phyloP scores from a whole-genome alignment of 2,329 filamentous ascomycete species.

The Hypoxylon sp. region DNA sequence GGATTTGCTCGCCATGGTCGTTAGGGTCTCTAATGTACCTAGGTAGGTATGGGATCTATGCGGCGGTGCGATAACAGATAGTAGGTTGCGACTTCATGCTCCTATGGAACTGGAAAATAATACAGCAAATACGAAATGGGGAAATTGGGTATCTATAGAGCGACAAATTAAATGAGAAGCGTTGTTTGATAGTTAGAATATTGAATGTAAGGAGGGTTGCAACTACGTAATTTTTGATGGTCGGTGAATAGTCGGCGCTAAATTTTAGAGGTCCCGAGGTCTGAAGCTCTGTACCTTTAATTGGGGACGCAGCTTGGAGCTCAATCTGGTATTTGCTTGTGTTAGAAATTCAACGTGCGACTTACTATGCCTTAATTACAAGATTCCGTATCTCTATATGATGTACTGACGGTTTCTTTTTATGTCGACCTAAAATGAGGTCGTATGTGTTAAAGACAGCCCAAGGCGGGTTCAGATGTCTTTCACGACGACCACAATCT shows the following conservation, averaged over 20 bases:
- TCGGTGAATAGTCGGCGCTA: constrained; percentile 48
- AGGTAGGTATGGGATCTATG: constrained; percentile 17
- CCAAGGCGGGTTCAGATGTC: constrained; percentile 47
- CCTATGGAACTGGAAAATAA: not conserved
- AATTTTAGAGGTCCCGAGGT: constrained; percentile 36
- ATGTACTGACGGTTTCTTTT: constrained; percentile 20
- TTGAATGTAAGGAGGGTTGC: constrained; percentile 15
- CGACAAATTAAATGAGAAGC: not conserved
- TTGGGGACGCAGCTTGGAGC: constrained; percentile 27
- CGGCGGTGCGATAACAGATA: constrained; percentile 14
- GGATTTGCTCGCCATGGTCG: constrained; percentile 76
- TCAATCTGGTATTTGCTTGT: constrained; percentile 5
- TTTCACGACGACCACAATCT: constrained; percentile 38
- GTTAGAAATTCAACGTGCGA: not conserved
- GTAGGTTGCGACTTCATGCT: constrained; percentile 14
- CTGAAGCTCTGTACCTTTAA: constrained; percentile 40
- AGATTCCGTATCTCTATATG: not conserved
- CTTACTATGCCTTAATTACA: not conserved
- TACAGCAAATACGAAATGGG: not conserved
- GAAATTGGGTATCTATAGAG: not conserved
- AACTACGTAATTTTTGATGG: constrained; percentile 33
- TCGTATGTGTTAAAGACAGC: constrained; percentile 44
- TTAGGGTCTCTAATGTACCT: constrained; percentile 1
- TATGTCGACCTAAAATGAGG: constrained; percentile 45
- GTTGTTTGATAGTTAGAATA: constrained; percentile 5